These are phyloP conservation scores for Fusarium succisae DNA, from an alignment of 2,329 filamentous ascomycete genomes.

Conservation along the genomic window DNA sequence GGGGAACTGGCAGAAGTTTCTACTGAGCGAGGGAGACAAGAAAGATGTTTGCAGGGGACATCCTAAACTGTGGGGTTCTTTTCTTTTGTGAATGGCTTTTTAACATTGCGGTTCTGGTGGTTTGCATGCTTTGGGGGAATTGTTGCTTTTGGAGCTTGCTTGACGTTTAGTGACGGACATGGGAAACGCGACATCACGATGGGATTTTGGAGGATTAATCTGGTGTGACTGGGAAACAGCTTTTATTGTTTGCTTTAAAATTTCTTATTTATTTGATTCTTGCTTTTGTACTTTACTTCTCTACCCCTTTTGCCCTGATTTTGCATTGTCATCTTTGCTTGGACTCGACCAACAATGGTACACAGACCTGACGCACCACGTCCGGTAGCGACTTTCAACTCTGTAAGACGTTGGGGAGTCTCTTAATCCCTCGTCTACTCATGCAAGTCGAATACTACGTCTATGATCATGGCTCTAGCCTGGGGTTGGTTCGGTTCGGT, in stretches of 20 bases:
- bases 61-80: neutral
- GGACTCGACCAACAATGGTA: neutral
- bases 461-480: no score
- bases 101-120: neutral
- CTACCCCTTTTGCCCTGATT: rapidly evolving
- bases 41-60: neutral
- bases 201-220: neutral
- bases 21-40: neutral
- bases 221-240: rapidly evolving
- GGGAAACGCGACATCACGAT: neutral
- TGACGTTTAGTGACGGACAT: neutral
- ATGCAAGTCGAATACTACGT: neutral
- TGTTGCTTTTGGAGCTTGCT: neutral
- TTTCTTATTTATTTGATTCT: neutral
- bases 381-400: neutral
- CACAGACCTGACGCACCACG: neutral
- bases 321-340: neutral
- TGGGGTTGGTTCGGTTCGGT: neutral
- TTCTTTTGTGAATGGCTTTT: neutral
- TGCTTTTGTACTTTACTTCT: neutral
- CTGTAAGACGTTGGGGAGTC: no score
- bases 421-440: rapidly evolving
- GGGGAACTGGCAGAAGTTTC: neutral
- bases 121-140: neutral
- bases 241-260: rapidly evolving